Base-by-base conservation (phyloP, 2,329 filamentous ascomycete species). In the Gnomoniopsis smithogilvyi region DNA sequence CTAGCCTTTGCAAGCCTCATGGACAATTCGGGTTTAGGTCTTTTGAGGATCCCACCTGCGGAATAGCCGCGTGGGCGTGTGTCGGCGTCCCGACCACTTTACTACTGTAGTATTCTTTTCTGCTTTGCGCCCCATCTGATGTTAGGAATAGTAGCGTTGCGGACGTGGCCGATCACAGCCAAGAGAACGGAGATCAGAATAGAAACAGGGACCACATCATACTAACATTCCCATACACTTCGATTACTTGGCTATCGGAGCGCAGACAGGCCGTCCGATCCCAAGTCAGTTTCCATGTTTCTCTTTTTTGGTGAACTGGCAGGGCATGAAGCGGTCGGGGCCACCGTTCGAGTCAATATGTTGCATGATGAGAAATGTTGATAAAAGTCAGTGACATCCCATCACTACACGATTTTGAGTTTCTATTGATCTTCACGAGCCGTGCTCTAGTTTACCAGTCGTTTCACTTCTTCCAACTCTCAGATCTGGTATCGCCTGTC, bases 241-340 rank as follows among this genome's bases (percentile, higher is more conserved):
- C 33, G 43, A 36, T 54, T 8, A 58, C 59, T 61, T 58, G 59
- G 59, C 59, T 48, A 36, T 48, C 59, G 59, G 59, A 61, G 59
- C 54, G 22, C 45, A 17, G 2, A 21, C 50, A 53, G 53, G 59
- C 59, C 59, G 59, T 54, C 47, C 54, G 48, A 22, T 51, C 54
- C 48, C 54, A 51, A 45, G 15, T 45, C 41, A 45, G 51, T 51
- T 43, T 24, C 51, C 34, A 15, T 17, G 30, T 30, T 30, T 52
- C 33, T 36, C 22, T 45, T 33, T 17, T 34, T 22, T 38, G 34
- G 22, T 19, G 19, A 26, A 11, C 33, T 34, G 19, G 26, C 34
- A 17, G 49, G 14, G 24, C 21, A 33, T 57, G 49, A 19, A 38
- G 22, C 46, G 47, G 21, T 43, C n/a, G 36, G n/a, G 46, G 24